Evolutionary conservation across 768 basidiomycete genomes (phyloP).

Genomic region (Boletus vinaceobasis): DNA sequence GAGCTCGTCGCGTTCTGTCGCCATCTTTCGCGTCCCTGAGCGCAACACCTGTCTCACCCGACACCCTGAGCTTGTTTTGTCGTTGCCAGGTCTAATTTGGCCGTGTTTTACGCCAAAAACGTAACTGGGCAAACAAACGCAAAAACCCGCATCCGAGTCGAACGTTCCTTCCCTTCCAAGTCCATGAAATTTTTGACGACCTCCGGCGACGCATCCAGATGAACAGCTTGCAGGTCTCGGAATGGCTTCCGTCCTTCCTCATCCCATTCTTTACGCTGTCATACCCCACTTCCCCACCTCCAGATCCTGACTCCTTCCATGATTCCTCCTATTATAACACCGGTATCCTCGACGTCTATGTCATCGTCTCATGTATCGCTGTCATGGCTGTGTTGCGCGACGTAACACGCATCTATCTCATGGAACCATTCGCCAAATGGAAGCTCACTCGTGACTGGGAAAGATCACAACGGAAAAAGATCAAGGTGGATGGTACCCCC

Average conservation of each 20-base stretch:
- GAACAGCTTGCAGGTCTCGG: slow-evolving; percentile 33
- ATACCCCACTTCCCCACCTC: slow-evolving; percentile 57
- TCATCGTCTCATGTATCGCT: slow-evolving; percentile 78
- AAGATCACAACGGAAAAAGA: slow-evolving; percentile 19
- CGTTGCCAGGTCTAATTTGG: slow-evolving; percentile 13
- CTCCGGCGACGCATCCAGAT: slow-evolving; percentile 31
- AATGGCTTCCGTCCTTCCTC: slow-evolving; percentile 52
- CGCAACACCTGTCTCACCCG: not conserved
- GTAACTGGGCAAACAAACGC: slow-evolving; percentile 32
- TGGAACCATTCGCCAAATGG: slow-evolving; percentile 80
- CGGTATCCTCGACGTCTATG: slow-evolving; percentile 73
- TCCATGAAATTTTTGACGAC: slow-evolving; percentile 37
- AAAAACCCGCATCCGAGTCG: slow-evolving; percentile 21
- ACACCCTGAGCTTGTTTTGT: slow-evolving; percentile 4
- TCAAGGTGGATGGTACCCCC: slow-evolving; percentile 22
- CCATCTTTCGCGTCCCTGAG: not conserved
- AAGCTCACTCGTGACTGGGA: slow-evolving; percentile 59
- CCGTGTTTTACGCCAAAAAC: slow-evolving; percentile 29
- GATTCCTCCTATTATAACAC: slow-evolving; percentile 66
- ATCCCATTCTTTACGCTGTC: slow-evolving; percentile 73
- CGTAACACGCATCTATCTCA: slow-evolving; percentile 62
- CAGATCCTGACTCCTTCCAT: slow-evolving; percentile 66
- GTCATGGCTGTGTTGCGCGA: slow-evolving; percentile 88
- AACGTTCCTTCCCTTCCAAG: slow-evolving; percentile 15
- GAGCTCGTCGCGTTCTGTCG: slow-evolving; percentile 3